Base-by-base conservation (phyloP, 2,329 filamentous ascomycete species). In the Microsporum canis region DNA sequence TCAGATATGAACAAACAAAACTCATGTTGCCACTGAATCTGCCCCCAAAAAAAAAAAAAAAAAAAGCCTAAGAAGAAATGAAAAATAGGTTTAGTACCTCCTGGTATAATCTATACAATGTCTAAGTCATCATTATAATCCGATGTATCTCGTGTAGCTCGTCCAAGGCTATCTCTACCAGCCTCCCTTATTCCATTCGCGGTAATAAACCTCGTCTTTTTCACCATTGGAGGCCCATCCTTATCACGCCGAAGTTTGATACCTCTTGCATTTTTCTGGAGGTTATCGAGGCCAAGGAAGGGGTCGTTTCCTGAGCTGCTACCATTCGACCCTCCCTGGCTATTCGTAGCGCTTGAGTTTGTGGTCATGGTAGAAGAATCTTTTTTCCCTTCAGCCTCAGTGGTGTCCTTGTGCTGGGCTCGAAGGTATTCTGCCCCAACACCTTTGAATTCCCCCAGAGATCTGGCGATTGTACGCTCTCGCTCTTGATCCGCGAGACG, bases 171-270 rank as follows among this genome's bases (percentile, higher is more conserved):
- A 69, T 91, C 88, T 63, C 87, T 79, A 0, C 88, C 88, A 3
- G 88, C 88, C 72, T 89, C 87, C 60, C 84, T 82, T 64, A 91
- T 91, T 0, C 88, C 88, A 71, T 86, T 88, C 47, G 85, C 84
- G 31, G 88, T 89, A 45, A 91, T 81, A 69, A 91, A 91, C n/a
- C 88, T 79, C 58, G 88, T 91, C 79, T 89, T 89, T 75, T 89
- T 69, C 69, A 79, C 65, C 63, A 71, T 72, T 62, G 53, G 57
- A 7, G 53, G 34, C 10, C 14, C 27, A 12, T 29, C 33, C 65
- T 68, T 71, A 1, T 72, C 69, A 3, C 75, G 75, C 17, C 74
- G 73, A 34, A 78, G 65, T 17, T 73, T 71, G 34, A 78, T 72
- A 51, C 71, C 67, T 29, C 72, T 70, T 5, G 76, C 76, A 60